Evolutionary conservation across 768 basidiomycete species (phyloP).

Genomic region (Tricholoma sp.): DNA sequence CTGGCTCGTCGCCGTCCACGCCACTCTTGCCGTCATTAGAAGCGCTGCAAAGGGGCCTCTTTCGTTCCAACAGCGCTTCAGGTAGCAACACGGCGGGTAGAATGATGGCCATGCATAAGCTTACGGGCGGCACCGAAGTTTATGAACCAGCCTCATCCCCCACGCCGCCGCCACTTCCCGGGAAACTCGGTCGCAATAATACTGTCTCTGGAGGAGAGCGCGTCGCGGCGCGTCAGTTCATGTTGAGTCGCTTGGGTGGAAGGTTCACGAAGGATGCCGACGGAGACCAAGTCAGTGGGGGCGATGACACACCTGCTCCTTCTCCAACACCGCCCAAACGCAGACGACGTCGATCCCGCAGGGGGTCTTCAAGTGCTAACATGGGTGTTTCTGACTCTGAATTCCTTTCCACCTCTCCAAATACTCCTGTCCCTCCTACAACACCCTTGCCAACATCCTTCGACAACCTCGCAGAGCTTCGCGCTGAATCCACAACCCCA

Average conservation of each 20-base stretch:
- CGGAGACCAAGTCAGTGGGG: slow-evolving; percentile 54
- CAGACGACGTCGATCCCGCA: slow-evolving; percentile 51
- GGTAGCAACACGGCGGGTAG: slow-evolving; percentile 56
- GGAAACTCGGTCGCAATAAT: slow-evolving; percentile 60
- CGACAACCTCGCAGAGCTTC: slow-evolving; percentile 32
- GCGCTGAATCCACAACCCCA: slow-evolving; percentile 39
- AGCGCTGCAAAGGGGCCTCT: slow-evolving; percentile 71
- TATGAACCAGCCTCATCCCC: slow-evolving; percentile 62
- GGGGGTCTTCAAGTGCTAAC: slow-evolving; percentile 39
- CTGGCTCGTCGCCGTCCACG: slow-evolving; percentile 61
- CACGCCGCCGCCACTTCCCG: slow-evolving; percentile 37
- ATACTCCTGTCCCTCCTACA: slow-evolving; percentile 54
- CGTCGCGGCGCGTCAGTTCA: slow-evolving; percentile 60
- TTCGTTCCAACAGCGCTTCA: slow-evolving; percentile 90
- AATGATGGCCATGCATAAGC: slow-evolving; percentile 76
- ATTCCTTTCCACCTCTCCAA: slow-evolving; percentile 44
- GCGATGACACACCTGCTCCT: slow-evolving; percentile 45
- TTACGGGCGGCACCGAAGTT: slow-evolving; percentile 71
- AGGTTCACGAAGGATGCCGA: slow-evolving; percentile 57
- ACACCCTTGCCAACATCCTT: slow-evolving; percentile 44
- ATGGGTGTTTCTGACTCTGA: slow-evolving; percentile 51
- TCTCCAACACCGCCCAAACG: slow-evolving; percentile 50
- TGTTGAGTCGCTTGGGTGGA: slow-evolving; percentile 61
- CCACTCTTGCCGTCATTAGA: slow-evolving; percentile 69
- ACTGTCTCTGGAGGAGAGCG: slow-evolving; percentile 83